Evolutionary conservation across 1,284 basidiomycete species (phyloP), one percentile per base, ranked within the genome.

Genomic region (Rhodotorula glutinis): DNA sequence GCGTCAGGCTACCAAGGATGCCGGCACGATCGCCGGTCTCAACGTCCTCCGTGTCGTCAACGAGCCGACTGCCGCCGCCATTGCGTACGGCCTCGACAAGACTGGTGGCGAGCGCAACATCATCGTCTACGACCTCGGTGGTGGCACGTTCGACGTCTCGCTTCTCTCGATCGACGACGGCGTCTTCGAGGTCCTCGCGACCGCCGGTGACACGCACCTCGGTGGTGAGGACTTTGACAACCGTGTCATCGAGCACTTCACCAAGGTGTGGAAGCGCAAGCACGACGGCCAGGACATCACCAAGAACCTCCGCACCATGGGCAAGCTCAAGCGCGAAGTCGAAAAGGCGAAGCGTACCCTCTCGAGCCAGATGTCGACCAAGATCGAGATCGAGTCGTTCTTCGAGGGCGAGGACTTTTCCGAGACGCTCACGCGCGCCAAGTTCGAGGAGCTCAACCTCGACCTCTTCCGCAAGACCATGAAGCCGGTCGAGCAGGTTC

Each of bases 151-250:
- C 83, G 94, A 97, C 87, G 94, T 97, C 62, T 97, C 94, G 69
- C 87, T 98, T 68, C 85, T 98, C 69, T 94, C 93, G 80, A 97
- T 97, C 82, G 91, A 87, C 77, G 92, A 92, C 78, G 94, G 93
- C 82, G 91, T 97, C 76, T 98, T 98, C 78, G 93, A 92, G 76
- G 94, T 98, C 76, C 90, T 95, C 76, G 92, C 95, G 62, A 98
- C 94, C 67, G 93, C 94, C 69, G 94, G 94, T 85, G 94, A 98
- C 82, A 98, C 95, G 71, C 95, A 97, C 80, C 89, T 98, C 72
- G 95, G 95, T 85, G 95, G 95, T 82, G 95, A 98, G 83, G 95
- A 98, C 83, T 98, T 98, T 79, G 94, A 98, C 82, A 95, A 97
- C 85, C 89, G 91, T 63, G 86, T 95, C 71, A 92, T 95, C 75